These are phyloP conservation scores for Chloranthus sessilifolius DNA, from an alignment of 164 flowering plant genomes.

Conservation along the genomic window DNA sequence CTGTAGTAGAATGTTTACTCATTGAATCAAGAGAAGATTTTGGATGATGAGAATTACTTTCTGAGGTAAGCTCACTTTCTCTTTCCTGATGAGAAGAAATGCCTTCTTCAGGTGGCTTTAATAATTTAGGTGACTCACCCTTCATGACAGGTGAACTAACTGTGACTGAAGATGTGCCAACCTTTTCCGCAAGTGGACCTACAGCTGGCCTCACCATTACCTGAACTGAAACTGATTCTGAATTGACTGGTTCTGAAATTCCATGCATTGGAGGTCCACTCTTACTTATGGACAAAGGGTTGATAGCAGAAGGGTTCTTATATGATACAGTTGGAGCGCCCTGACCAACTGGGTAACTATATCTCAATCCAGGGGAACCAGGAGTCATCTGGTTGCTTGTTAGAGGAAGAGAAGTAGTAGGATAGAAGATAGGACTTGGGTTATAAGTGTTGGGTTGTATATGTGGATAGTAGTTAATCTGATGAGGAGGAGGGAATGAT, in stretches of 20 bases:
- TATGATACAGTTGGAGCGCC: slow-evolving; percentile 33
- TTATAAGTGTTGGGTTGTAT: slow-evolving; percentile 39
- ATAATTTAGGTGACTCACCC: slow-evolving; percentile 30
- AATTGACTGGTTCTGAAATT: slow-evolving; percentile 20
- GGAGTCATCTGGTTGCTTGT: slow-evolving; percentile 47
- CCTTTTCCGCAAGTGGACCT: slow-evolving; percentile 33
- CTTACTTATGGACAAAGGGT: slow-evolving; percentile 28
- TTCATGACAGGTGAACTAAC: slow-evolving; percentile 32
- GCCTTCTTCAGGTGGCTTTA: slow-evolving; percentile 25
- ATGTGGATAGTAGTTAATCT: slow-evolving; percentile 36
- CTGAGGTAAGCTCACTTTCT: slow-evolving; percentile 22
- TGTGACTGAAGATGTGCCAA: slow-evolving; percentile 20
- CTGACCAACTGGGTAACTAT: slow-evolving; percentile 41
- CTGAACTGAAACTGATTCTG: slow-evolving; percentile 25
- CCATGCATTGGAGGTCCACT: slow-evolving; percentile 21
- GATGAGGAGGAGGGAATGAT: slow-evolving; percentile 44
- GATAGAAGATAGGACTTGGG: slow-evolving; percentile 33
- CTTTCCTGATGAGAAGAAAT: slow-evolving; percentile 18
- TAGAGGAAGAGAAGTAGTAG: slow-evolving; percentile 44
- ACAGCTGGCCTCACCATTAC: slow-evolving; percentile 49
- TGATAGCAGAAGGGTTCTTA: slow-evolving; percentile 27
- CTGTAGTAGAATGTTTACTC: slow-evolving; percentile 17
- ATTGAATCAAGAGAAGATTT: slow-evolving; percentile 24
- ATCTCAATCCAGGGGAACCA: slow-evolving; percentile 48
- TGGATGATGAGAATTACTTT: slow-evolving; percentile 21